Evolutionary conservation across 176 grass and related monocot genomes (phyloP), one percentile per base, ranked within the genome.

Genomic region (Neostapfia colusana): DNA sequence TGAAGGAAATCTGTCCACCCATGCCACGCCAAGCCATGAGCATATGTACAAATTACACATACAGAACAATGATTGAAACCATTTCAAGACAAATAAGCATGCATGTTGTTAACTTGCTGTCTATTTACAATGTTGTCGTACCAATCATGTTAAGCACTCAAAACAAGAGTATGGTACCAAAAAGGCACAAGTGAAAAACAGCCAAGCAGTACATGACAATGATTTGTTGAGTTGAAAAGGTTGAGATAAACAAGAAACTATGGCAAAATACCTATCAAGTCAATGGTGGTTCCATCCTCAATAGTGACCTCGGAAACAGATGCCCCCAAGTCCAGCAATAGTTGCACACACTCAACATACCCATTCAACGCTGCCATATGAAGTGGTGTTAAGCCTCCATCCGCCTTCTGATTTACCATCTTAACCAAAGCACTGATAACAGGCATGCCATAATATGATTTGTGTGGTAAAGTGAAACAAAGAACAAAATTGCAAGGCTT

Each of bases 321-420:
- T n/a, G n/a, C n/a, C n/a, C 91, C 89, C 82, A 94, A 76, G 64
- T 98, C 91, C 21, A 98, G 66, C 61, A 98, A 71, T 66, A 98
- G 78, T 54, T 98, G 95, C 51, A 98, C 80, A 24, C 89, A 89
- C 57, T 98, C 95, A 13, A 82, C 82, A 65, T 98, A 87, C 18
- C 89, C 89, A 34, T 98, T 98, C 82, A 98, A 69, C n/a, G 85
- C 89, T 35, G 95, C 89, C 95, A 98, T 98, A 82, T 98, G 95
- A 73, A 98, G 89, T 17, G 95, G 82, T 45, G 91, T 95, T 78
- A 98, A 81, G 51, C 95, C 95, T 78, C 89, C 95, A 88, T 98
- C 91, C 9, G 89, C 89, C 63, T 88, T 88, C 80, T 82, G 76
- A 73, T 88, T 88, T 54, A 90, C 82, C 74, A 93, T 79, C 82